phyloP scores from a whole-genome alignment of 2,329 filamentous ascomycete genomes.

The Phymatotrichopsis omnivora region DNA sequence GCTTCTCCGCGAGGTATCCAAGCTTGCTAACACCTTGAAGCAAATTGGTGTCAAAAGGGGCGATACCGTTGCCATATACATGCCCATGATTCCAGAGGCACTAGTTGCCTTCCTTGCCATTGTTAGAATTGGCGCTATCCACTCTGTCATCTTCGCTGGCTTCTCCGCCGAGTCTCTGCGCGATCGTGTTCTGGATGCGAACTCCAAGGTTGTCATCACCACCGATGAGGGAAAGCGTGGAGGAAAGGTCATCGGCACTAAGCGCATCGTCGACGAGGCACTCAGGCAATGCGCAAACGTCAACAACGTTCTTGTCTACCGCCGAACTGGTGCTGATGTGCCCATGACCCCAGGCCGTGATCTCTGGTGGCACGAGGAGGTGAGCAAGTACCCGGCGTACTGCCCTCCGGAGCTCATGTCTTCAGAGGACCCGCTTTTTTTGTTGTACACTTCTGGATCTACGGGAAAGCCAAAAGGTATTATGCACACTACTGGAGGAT shows the following conservation, averaged over 20 bases:
- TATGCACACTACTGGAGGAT: constrained; percentile 93
- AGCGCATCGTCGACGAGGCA: constrained; percentile 98
- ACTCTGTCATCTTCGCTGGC: constrained; percentile 95
- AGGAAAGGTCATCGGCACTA: constrained; percentile 92
- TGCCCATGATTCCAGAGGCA: constrained; percentile 98
- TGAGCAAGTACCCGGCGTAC: constrained; percentile 92
- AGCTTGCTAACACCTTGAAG: constrained; percentile 76
- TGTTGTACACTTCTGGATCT: constrained; percentile 95
- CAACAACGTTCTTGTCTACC: constrained; percentile 76
- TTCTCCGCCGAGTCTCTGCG: constrained; percentile 95
- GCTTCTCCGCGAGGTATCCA: constrained; percentile 83
- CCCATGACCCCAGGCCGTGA: constrained; percentile 85
- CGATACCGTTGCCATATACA: constrained; percentile 91
- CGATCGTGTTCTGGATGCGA: constrained; percentile 84
- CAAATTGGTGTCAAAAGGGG: constrained; percentile 95
- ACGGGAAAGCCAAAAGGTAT: constrained; percentile 99
- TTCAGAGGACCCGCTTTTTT: constrained; percentile 91
- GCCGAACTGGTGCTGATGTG: constrained; percentile 86
- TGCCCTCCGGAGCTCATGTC: constrained; percentile 79
- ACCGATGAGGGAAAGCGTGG: constrained; percentile 96
- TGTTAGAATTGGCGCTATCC: constrained; percentile 82
- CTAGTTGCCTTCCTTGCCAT: constrained; percentile 85
- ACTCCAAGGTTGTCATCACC: constrained; percentile 90
- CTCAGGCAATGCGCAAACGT: constrained; percentile 92
- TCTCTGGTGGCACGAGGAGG: constrained; percentile 97